phyloP scores from a whole-genome alignment of 2,329 filamentous ascomycete genomes.

The Fusarium sp. region DNA sequence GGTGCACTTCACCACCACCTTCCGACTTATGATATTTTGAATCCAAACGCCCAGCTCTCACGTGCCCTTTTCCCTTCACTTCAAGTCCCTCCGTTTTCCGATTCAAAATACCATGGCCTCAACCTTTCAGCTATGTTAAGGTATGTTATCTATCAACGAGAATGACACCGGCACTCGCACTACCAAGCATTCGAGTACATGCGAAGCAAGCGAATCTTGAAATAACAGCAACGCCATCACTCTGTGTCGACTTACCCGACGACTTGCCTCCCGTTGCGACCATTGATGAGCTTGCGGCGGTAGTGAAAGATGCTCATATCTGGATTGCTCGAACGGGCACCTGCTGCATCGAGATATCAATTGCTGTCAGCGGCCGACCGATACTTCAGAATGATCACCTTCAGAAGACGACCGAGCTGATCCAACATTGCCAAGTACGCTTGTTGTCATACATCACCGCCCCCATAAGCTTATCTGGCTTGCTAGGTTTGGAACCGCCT shows the following conservation, averaged over 20 bases:
- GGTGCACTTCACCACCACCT: not conserved
- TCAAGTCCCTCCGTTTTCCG: not conserved
- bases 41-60: not conserved
- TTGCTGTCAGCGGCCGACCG: slow-evolving; percentile 38
- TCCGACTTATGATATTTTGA: not conserved
- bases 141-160: not conserved
- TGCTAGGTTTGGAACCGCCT: slow-evolving; percentile 50
- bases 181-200: slow-evolving; percentile 44
- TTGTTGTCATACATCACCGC: no score
- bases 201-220: slow-evolving; percentile 40
- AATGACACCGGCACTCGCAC: slow-evolving; percentile 30
- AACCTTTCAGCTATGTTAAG: not conserved
- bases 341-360: slow-evolving; percentile 47
- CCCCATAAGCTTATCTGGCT: not conserved
- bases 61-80: not conserved
- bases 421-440: slow-evolving; percentile 47
- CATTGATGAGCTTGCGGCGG: slow-evolving; percentile 40
- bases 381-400: slow-evolving; percentile 25
- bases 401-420: slow-evolving; percentile 25
- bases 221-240: slow-evolving; percentile 40
- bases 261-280: slow-evolving; percentile 21
- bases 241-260: slow-evolving; percentile 45
- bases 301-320: slow-evolving; percentile 41
- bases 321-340: slow-evolving; percentile 50
- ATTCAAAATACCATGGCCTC: not conserved